These are phyloP conservation scores for Curvularia verruculosa DNA, from an alignment of 2,329 filamentous ascomycete species.

Conservation along the genomic window DNA sequence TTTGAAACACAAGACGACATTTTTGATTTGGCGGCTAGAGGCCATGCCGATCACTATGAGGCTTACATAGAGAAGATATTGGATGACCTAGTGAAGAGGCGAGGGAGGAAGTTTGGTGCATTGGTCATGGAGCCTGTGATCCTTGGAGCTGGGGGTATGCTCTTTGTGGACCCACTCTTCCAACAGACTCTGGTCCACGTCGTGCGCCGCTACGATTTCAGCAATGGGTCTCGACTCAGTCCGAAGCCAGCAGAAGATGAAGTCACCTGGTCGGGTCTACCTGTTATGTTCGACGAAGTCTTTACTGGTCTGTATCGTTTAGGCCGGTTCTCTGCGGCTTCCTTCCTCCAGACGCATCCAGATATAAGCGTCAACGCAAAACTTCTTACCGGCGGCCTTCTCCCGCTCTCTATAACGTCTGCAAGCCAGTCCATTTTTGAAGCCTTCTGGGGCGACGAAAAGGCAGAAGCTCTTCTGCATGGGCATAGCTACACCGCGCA, in stretches of 20 bases:
- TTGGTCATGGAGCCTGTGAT: constrained; percentile 81
- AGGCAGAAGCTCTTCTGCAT: constrained; percentile 79
- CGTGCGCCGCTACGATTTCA: constrained; percentile 68
- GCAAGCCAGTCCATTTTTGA: constrained; percentile 76
- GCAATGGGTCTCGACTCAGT: constrained; percentile 22
- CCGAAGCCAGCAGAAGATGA: constrained; percentile 1
- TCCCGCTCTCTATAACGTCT: constrained; percentile 77
- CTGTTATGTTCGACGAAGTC: constrained; percentile 83
- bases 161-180: constrained; percentile 83
- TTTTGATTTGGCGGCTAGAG: constrained; percentile 51
- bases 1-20: constrained; percentile 44
- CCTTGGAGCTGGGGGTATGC: constrained; percentile 83
- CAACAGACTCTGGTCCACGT: constrained; percentile 72
- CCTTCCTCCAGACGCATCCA: constrained; percentile 70
- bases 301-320: constrained; percentile 87
- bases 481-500: constrained; percentile 90
- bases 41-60: constrained; percentile 58
- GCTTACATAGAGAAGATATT: constrained; percentile 64
- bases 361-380: constrained; percentile 86
- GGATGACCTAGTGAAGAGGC: constrained; percentile 56
- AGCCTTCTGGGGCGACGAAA: constrained; percentile 73
- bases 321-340: constrained; percentile 71
- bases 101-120: constrained; percentile 74
- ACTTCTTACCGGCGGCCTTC: constrained; percentile 77
- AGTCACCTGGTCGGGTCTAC: constrained; percentile 71